phyloP scores from a whole-genome alignment of 805 yeast species.

The Candida boidinii region DNA sequence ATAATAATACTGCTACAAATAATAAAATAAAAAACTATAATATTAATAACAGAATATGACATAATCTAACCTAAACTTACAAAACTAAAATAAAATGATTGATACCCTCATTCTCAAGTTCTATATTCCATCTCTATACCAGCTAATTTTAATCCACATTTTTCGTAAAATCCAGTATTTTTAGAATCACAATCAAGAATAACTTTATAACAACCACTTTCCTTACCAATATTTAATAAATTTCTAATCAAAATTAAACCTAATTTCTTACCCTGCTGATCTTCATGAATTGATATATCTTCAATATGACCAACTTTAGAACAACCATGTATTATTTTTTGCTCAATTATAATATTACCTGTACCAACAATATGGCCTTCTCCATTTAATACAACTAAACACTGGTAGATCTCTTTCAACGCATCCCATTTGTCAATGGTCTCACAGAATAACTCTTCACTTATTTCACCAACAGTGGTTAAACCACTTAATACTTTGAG shows the following conservation, averaged over 20 bases:
- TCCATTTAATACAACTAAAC: slow-evolving; percentile 55
- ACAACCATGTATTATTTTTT: slow-evolving; percentile 74
- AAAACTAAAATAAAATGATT: too few species aligned
- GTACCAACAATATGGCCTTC: slow-evolving; percentile 62
- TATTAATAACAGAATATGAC: too few species aligned
- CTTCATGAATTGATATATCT: slow-evolving; percentile 72
- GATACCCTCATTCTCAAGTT: slow-evolving; percentile 15
- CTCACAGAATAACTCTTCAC: slow-evolving; percentile 37
- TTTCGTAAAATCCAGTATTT: slow-evolving; percentile 79
- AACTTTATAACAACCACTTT: slow-evolving; percentile 73
- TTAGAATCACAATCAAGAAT: slow-evolving; percentile 83
- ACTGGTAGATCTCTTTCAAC: slow-evolving; percentile 47
- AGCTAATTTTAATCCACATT: slow-evolving; percentile 65
- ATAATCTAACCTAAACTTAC: too few species aligned
- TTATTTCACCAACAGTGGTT: slow-evolving; percentile 77
- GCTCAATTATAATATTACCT: slow-evolving; percentile 75
- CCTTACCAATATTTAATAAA: slow-evolving; percentile 50
- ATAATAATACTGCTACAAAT: neutral
- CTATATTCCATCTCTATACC: slow-evolving; percentile 66
- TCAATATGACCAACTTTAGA: slow-evolving; percentile 91
- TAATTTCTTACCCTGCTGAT: slow-evolving; percentile 76
- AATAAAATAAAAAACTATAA: neutral
- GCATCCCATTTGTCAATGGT: slow-evolving; percentile 54
- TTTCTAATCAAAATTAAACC: slow-evolving; percentile 62
- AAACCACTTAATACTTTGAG: slow-evolving; percentile 55